Conservation (phyloP, 1,284 basidiomycete genomes). For the Paramarasmius palmivorus region DNA sequence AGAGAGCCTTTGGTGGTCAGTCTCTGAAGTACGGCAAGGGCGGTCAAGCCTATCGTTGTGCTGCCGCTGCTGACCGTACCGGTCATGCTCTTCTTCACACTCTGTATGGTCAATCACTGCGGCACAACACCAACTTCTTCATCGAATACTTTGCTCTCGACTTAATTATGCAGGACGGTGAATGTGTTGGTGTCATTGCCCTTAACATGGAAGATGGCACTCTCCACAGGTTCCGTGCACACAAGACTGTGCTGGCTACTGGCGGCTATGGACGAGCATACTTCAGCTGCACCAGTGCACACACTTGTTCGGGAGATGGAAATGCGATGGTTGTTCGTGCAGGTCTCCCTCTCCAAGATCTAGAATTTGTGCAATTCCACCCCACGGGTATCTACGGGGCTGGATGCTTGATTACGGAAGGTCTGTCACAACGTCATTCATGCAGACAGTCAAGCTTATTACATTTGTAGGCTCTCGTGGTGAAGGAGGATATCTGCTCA, state of each 20-base stretch:
- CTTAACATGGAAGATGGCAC: conserved; percentile 99
- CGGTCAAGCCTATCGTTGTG: conserved; percentile 98
- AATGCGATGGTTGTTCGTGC: conserved; percentile 99
- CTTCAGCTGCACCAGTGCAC: conserved; percentile 98
- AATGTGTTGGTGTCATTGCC: conserved; percentile 99
- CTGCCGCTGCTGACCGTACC: conserved; percentile 98
- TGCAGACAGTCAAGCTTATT: neutral
- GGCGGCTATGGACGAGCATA: conserved; percentile 99
- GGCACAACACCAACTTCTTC: conserved; percentile 99
- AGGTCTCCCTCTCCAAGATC: conserved; percentile 94
- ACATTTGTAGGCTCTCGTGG: conserved; percentile 83
- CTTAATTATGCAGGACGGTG: conserved; percentile 97
- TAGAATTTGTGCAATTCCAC: conserved; percentile 99
- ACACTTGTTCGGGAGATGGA: conserved; percentile 99
- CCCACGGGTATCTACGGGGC: conserved; percentile 99
- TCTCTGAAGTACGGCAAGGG: conserved; percentile 98
- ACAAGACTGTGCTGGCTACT: conserved; percentile 98
- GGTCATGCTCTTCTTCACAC: conserved; percentile 99
- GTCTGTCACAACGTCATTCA: conserved; percentile 34
- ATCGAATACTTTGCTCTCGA: conserved; percentile 99
- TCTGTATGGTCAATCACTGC: conserved; percentile 97
- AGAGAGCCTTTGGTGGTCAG: conserved; percentile 99
- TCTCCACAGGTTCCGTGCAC: conserved; percentile 96
- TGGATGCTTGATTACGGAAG: conserved; percentile 98
- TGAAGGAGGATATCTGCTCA: conserved; percentile 98